These are phyloP conservation scores for Fusarium odoratissimum DNA, from an alignment of 2,329 filamentous ascomycete species.

Conservation along the genomic window DNA sequence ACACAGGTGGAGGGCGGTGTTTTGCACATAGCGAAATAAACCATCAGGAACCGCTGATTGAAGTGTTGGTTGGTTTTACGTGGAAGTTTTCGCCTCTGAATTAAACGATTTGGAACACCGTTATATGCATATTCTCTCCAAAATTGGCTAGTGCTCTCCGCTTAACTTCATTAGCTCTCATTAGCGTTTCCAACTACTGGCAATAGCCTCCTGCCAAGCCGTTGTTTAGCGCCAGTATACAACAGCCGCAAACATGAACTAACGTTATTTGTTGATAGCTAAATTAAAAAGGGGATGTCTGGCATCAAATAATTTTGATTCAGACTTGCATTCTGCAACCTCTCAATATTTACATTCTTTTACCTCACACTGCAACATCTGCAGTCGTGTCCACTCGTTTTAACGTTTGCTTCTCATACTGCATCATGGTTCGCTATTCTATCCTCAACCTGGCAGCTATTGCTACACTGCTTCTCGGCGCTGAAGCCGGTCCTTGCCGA, in stretches of 20 bases:
- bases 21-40: too few species aligned
- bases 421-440: background rate
- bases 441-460: background rate
- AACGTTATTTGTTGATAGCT: background rate
- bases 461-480: background rate
- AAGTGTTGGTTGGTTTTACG: too few species aligned
- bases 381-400: background rate
- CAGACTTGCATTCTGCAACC: background rate
- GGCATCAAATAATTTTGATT: background rate
- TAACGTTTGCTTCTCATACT: background rate
- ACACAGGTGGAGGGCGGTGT: too few species aligned
- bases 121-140: fast-evolving
- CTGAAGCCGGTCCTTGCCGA: background rate
- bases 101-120: too few species aligned
- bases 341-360: background rate
- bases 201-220: background rate
- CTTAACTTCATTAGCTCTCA: background rate
- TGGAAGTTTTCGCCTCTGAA: too few species aligned
- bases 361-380: background rate
- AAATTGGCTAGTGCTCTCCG: fast-evolving
- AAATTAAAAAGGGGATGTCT: background rate
- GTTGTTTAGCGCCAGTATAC: background rate
- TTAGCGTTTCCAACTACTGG: background rate
- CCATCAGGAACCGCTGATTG: too few species aligned
- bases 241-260: background rate